A percentile compares a stretch with the other conserved stretches of the same genome.
Conservation (phyloP, 164 flowering plant species). For the Berberis vulgaris region DNA sequence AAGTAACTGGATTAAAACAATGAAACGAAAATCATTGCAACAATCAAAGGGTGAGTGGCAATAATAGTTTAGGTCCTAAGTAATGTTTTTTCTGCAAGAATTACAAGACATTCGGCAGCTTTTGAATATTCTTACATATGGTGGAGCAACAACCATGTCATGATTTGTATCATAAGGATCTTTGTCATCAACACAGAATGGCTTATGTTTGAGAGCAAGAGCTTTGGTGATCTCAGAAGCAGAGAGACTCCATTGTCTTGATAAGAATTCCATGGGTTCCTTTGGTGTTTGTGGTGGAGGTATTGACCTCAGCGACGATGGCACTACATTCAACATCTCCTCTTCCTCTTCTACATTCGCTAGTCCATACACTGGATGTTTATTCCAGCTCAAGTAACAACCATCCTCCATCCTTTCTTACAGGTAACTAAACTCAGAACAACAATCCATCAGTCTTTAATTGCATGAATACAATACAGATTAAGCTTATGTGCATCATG, state of each 20-base stretch:
- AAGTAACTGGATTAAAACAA: not conserved
- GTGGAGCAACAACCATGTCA: conserved; percentile 19
- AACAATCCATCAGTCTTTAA: not conserved
- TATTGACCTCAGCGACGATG: conserved; percentile 28
- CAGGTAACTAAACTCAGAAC: not conserved
- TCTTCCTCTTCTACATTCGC: conserved; percentile 30
- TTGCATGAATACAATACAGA: not conserved
- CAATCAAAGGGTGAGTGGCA: too few species aligned
- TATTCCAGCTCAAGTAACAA: conserved; percentile 19
- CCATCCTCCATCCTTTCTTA: conserved; percentile 27
- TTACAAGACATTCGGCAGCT: not conserved
- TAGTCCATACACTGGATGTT: conserved; percentile 16
- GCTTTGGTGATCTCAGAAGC: conserved; percentile 78
- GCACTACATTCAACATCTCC: conserved; percentile 12
- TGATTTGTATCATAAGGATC: conserved; percentile 14
- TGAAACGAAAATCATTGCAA: too few species aligned
- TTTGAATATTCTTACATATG: conserved; percentile 27
- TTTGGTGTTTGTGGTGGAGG: conserved; percentile 84
- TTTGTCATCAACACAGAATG: conserved; percentile 14
- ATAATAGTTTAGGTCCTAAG: too few species aligned
- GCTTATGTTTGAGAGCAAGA: conserved; percentile 49
- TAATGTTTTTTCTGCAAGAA: not conserved
- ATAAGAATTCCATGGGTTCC: conserved; percentile 89
- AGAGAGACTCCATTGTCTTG: conserved; percentile 92
- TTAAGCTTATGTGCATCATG: not conserved